phyloP scores from a whole-genome alignment of 371 early-diverging fungal species.

The Syncephalis plumigaleata region DNA sequence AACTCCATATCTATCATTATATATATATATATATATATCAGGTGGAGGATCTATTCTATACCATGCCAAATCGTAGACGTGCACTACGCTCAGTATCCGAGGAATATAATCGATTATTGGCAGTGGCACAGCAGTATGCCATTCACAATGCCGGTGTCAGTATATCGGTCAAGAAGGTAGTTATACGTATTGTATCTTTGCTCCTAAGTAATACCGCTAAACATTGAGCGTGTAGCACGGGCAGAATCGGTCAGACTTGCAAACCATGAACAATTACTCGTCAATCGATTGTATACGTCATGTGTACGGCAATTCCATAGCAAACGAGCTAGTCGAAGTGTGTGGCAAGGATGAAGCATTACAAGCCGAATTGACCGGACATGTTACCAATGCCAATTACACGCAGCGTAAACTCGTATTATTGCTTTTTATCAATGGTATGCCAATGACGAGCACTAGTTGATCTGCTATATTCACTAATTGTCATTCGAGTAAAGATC shows the following conservation, averaged over 20 bases:
- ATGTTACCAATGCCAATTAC: constrained; percentile 71
- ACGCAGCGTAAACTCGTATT: constrained; percentile 56
- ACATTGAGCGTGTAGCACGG: constrained; percentile 29
- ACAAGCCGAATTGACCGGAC: constrained; percentile 39
- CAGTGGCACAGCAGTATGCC: constrained; percentile 76
- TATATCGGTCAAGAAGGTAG: constrained; percentile 72
- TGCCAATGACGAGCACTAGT: too few species aligned
- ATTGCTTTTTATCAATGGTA: constrained; percentile 89
- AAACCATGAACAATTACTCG: constrained; percentile 35
- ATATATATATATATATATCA: constrained; percentile 12
- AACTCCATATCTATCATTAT: too few species aligned
- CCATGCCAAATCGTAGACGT: constrained; percentile 59
- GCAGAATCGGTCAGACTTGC: constrained; percentile 48
- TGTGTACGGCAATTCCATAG: constrained; percentile 59
- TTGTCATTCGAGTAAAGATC: constrained; percentile 41
- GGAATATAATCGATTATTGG: constrained; percentile 74
- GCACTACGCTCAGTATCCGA: constrained; percentile 68
- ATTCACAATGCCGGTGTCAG: constrained; percentile 74
- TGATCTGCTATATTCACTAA: too few species aligned
- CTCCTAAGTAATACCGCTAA: not conserved
- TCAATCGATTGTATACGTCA: constrained; percentile 57
- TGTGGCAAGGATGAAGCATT: constrained; percentile 19
- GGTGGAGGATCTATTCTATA: constrained; percentile 88
- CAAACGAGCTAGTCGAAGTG: constrained; percentile 46
- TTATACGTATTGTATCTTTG: not conserved